Percentiles rank a stretch among this genome's conserved stretches.
Conservation (phyloP, 176 grass and related monocot species). For the Aechmea fasciata region DNA sequence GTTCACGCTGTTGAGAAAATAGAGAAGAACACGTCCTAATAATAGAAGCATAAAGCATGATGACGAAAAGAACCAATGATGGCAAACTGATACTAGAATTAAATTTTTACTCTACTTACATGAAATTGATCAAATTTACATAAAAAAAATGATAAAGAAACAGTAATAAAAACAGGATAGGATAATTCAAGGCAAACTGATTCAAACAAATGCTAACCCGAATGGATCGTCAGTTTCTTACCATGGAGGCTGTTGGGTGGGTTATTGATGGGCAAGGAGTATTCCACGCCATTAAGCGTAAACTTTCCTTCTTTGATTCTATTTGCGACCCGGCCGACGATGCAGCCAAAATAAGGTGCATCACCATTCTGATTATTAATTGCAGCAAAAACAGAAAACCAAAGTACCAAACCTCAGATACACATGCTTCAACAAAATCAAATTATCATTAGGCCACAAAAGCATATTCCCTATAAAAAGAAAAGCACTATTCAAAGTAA, state of each 20-base stretch:
- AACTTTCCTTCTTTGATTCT: slow-evolving; percentile 74
- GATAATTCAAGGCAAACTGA: neutral
- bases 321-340: slow-evolving; percentile 86
- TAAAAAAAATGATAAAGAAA: neutral
- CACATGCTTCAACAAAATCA: slow-evolving; percentile 8
- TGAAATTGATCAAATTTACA: too few relatives aligned
- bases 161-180: neutral
- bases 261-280: slow-evolving; percentile 70
- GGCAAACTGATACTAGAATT: too few relatives aligned
- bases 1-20: too few relatives aligned
- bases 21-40: too few relatives aligned
- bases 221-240: slow-evolving; percentile 3
- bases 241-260: slow-evolving; percentile 75
- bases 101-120: too few relatives aligned
- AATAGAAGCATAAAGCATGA: too few relatives aligned
- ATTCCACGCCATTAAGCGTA: slow-evolving; percentile 39
- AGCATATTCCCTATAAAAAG: neutral
- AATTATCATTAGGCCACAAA: neutral
- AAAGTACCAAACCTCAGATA: neutral
- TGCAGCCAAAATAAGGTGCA: slow-evolving; percentile 86
- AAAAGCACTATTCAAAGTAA: neutral
- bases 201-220: neutral
- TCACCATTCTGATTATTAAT: slow-evolving; percentile 40
- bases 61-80: too few relatives aligned
- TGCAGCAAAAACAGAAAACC: neutral